Evolutionary conservation across 768 basidiomycete species (phyloP).

Genomic region (Pleurotus salmoneostramineus): DNA sequence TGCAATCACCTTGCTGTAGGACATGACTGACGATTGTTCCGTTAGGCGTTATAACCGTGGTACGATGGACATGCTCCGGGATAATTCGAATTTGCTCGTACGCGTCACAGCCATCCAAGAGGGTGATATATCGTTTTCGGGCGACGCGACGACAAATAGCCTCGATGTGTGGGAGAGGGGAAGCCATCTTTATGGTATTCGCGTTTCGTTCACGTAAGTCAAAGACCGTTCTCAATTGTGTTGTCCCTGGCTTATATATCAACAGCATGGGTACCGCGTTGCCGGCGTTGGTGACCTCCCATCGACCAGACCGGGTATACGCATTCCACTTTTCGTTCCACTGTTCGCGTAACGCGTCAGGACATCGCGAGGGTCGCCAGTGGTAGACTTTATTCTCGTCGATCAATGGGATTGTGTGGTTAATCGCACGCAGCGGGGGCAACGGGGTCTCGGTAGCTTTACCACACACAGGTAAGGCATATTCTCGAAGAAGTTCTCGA

Average conservation of each 20-base stretch:
- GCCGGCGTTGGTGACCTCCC: slow-evolving; percentile 13
- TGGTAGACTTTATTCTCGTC: slow-evolving; percentile 18
- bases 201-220: slow-evolving; percentile 32
- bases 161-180: slow-evolving; percentile 38
- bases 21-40: slow-evolving; percentile 27
- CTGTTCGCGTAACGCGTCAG: slow-evolving; percentile 16
- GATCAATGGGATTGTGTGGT: slow-evolving; percentile 21
- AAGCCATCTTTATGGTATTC: slow-evolving; percentile 30
- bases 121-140: slow-evolving; percentile 19
- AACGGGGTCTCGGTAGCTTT: slow-evolving; percentile 16
- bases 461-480: slow-evolving; percentile 16
- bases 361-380: slow-evolving; percentile 19
- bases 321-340: slow-evolving; percentile 18
- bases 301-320: slow-evolving; percentile 21
- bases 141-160: slow-evolving; percentile 29
- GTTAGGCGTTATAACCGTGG: slow-evolving; percentile 22
- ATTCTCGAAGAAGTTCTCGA: slow-evolving; percentile 11
- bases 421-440: slow-evolving; percentile 21
- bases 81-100: slow-evolving; percentile 33
- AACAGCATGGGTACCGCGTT: slow-evolving; percentile 14
- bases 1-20: slow-evolving; percentile 25
- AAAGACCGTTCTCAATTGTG: slow-evolving; percentile 27
- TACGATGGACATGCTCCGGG: slow-evolving; percentile 19
- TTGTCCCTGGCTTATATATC: slow-evolving; percentile 21
- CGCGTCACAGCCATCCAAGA: slow-evolving; percentile 33